Conservation (phyloP, 1,284 basidiomycete species). For the Schizophyllum amplum region DNA sequence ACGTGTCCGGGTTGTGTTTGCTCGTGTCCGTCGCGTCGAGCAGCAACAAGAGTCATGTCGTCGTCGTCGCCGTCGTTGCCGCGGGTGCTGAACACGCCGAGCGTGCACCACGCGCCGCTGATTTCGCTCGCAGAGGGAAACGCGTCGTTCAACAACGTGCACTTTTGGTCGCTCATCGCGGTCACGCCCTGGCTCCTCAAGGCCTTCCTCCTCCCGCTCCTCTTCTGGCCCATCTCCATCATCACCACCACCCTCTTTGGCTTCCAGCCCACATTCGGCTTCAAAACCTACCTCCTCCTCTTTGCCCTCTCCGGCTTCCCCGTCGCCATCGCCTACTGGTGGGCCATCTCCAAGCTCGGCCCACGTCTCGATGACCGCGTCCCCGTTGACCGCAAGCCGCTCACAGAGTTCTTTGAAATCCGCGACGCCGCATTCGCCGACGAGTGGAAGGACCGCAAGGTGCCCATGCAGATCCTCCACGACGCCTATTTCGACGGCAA, state of each 20-base stretch:
- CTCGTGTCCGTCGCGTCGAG: neutral
- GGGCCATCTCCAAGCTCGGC: conserved; percentile 78
- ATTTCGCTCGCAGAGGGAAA: conserved; percentile 82
- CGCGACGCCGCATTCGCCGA: conserved; percentile 77
- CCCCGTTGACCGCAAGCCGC: conserved; percentile 74
- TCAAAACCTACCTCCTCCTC: conserved; percentile 82
- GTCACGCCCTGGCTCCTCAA: conserved; percentile 79
- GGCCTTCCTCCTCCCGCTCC: conserved; percentile 57
- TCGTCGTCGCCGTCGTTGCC: neutral
- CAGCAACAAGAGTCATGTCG: neutral
- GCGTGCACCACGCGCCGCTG: conserved; percentile 80
- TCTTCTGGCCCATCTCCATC: neutral
- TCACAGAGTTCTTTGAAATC: conserved; percentile 89
- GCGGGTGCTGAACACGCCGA: conserved; percentile 26
- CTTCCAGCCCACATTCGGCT: conserved; percentile 52
- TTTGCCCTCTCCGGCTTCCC: conserved; percentile 72
- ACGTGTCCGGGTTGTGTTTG: neutral
- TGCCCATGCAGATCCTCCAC: conserved; percentile 96
- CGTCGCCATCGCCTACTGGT: conserved; percentile 86
- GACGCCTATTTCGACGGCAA: conserved; percentile 98
- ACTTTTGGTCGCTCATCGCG: conserved; percentile 73
- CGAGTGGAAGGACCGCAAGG: conserved; percentile 81
- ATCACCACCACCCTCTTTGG: neutral
- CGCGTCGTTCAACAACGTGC: conserved; percentile 73
- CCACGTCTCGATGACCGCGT: conserved; percentile 84